A percentile compares a stretch with the other conserved stretches of the same genome.
Conservation (phyloP, 2,329 filamentous ascomycete genomes). For the Dactylonectria estremocensis region DNA sequence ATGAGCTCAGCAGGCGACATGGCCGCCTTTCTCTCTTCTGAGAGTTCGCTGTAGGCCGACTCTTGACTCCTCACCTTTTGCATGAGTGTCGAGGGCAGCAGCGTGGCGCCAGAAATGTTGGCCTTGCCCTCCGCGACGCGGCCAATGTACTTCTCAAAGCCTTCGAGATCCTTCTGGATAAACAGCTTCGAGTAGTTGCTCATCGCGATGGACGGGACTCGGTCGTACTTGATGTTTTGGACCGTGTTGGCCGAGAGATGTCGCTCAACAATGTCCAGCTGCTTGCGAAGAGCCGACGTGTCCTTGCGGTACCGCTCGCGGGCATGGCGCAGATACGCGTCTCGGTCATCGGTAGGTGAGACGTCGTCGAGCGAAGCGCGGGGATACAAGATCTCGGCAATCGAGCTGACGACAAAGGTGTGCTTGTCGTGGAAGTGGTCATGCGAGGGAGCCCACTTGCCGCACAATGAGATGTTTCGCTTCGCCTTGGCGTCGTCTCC, state of each 20-base stretch:
- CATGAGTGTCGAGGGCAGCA: conserved; percentile 68
- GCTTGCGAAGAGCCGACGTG: conserved; percentile 66
- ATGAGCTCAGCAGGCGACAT: conserved; percentile 39
- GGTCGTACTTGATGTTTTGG: conserved; percentile 69
- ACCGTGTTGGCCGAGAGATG: conserved; percentile 63
- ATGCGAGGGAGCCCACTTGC: conserved; percentile 73
- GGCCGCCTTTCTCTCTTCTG: background rate
- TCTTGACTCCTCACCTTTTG: conserved; percentile 16
- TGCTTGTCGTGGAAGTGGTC: conserved; percentile 71
- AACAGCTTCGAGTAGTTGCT: conserved; percentile 66
- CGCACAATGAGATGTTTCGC: conserved; percentile 67
- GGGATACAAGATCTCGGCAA: conserved; percentile 69
- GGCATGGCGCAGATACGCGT: conserved; percentile 67
- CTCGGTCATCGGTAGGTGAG: conserved; percentile 58
- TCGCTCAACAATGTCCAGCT: conserved; percentile 68
- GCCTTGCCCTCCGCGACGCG: conserved; percentile 64
- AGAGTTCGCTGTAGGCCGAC: background rate
- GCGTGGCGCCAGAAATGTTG: conserved; percentile 69
- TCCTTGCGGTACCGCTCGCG: conserved; percentile 69
- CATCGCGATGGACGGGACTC: conserved; percentile 71
- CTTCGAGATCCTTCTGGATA: conserved; percentile 63
- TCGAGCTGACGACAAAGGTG: conserved; percentile 70
- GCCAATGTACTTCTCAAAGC: conserved; percentile 66
- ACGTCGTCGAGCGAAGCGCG: conserved; percentile 49
- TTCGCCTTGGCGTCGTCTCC: conserved; percentile 57